Percentiles rank a stretch among this genome's conserved stretches.
These are phyloP conservation scores for Casaregolazyma lundiana DNA, from an alignment of 1,139 yeast species.

Conservation along the genomic window DNA sequence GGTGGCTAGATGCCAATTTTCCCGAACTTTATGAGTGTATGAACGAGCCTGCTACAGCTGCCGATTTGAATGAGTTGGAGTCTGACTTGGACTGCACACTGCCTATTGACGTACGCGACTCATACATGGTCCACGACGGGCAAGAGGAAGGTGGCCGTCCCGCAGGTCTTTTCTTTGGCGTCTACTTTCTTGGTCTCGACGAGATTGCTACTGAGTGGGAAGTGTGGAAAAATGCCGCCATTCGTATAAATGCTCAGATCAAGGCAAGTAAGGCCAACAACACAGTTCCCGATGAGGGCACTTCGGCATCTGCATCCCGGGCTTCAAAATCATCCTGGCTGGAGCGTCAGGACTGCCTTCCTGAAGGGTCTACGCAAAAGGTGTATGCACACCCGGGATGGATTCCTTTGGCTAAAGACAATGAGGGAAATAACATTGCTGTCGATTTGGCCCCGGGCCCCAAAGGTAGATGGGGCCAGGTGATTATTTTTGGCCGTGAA, in stretches of 20 bases:
- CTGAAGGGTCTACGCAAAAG: constrained; percentile 64
- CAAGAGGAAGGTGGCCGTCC: constrained; percentile 74
- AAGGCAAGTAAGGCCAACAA: constrained; percentile 13
- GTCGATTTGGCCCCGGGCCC: constrained; percentile 83
- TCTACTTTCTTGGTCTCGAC: constrained; percentile 67
- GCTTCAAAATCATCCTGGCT: constrained; percentile 26
- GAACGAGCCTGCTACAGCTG: constrained; percentile 64
- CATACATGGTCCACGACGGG: constrained; percentile 74
- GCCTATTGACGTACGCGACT: constrained; percentile 73
- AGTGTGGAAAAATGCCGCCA: constrained; percentile 69
- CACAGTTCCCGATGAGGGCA: constrained; percentile 13
- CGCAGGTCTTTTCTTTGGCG: constrained; percentile 68
- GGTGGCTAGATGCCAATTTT: constrained; percentile 70
- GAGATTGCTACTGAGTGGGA: constrained; percentile 63
- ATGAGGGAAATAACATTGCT: constrained; percentile 85
- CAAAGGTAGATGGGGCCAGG: constrained; percentile 74
- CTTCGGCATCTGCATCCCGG: constrained; percentile 9
- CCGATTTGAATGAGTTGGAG: constrained; percentile 74
- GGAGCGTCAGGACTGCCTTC: constrained; percentile 59
- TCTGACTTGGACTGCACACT: constrained; percentile 61
- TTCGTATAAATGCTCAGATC: constrained; percentile 27
- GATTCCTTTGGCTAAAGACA: constrained; percentile 87
- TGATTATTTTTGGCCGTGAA: constrained; percentile 83
- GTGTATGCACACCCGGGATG: constrained; percentile 83
- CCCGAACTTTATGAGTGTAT: constrained; percentile 75